Evolutionary conservation across 1,139 yeast species (phyloP).

Genomic region (Sugiyamaella xylanicola): DNA sequence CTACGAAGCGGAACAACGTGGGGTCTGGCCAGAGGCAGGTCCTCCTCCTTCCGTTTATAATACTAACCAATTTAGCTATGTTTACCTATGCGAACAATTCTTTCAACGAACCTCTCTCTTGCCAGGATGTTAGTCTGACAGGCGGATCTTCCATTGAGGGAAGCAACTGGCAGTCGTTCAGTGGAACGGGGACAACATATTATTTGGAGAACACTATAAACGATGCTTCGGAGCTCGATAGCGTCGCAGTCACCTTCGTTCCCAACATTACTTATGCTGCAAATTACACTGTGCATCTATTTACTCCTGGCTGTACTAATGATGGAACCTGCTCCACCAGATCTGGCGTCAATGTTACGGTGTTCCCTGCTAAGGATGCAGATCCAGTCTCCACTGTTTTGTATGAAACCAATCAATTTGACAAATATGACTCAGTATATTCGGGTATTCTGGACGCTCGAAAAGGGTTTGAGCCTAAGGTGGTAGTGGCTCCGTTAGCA

Average conservation of each 20-base stretch:
- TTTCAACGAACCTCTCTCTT: constrained; percentile 61
- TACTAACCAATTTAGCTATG: constrained; percentile 39
- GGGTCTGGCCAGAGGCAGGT: too few relatives aligned
- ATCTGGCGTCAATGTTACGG: constrained; percentile 76
- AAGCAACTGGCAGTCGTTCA: constrained; percentile 34
- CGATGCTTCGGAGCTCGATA: constrained; percentile 39
- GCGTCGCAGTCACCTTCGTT: constrained; percentile 57
- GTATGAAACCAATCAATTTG: constrained; percentile 76
- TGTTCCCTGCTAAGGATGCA: constrained; percentile 50
- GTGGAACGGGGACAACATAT: constrained; percentile 27
- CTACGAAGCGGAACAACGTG: too few relatives aligned
- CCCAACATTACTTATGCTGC: constrained; percentile 75
- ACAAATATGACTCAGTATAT: constrained; percentile 78
- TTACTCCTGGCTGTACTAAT: constrained; percentile 82
- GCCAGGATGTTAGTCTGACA: constrained; percentile 29
- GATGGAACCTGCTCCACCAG: constrained; percentile 72
- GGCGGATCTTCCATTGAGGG: constrained; percentile 32
- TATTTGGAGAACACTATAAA: constrained; percentile 46
- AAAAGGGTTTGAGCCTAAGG: constrained; percentile 49
- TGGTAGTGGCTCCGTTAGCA: constrained; percentile 44
- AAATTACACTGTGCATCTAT: constrained; percentile 66
- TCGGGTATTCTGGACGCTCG: constrained; percentile 64
- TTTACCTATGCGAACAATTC: constrained; percentile 74
- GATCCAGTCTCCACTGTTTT: constrained; percentile 51
- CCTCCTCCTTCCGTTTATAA: background rate